These are phyloP conservation scores for Eucalyptus virginea DNA, from an alignment of 345 rosid genomes.

Conservation along the genomic window DNA sequence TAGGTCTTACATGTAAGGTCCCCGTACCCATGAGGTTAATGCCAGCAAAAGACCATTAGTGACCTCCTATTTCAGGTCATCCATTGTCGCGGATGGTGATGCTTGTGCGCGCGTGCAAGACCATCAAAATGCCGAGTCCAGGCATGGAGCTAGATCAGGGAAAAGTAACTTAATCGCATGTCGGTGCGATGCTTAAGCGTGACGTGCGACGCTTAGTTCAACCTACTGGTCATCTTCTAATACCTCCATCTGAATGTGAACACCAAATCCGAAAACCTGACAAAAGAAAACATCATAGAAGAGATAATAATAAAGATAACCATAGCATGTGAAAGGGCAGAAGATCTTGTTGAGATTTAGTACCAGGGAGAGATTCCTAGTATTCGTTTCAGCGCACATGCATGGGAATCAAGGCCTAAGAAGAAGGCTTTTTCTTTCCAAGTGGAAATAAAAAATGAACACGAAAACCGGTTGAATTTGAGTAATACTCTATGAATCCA, in stretches of 20 bases:
- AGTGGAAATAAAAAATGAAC: neutral
- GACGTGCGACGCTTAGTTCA: neutral
- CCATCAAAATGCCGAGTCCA: neutral
- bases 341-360: neutral
- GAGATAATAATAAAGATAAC: neutral
- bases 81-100: neutral
- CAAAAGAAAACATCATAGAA: neutral
- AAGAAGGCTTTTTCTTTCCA: neutral
- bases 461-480: neutral
- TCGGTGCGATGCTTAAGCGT: neutral
- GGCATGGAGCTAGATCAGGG: neutral
- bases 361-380: neutral
- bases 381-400: neutral
- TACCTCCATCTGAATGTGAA: neutral
- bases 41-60: neutral
- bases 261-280: neutral
- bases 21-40: neutral
- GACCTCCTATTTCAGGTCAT: neutral
- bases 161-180: neutral
- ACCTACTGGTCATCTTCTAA: neutral
- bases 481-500: neutral
- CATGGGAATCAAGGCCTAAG: neutral
- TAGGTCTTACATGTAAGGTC: no score
- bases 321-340: neutral
- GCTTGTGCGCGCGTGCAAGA: neutral